Percentiles rank a stretch among this genome's conserved stretches.
Conservation (phyloP, 768 basidiomycete species). For the Suillus cothurnatus region DNA sequence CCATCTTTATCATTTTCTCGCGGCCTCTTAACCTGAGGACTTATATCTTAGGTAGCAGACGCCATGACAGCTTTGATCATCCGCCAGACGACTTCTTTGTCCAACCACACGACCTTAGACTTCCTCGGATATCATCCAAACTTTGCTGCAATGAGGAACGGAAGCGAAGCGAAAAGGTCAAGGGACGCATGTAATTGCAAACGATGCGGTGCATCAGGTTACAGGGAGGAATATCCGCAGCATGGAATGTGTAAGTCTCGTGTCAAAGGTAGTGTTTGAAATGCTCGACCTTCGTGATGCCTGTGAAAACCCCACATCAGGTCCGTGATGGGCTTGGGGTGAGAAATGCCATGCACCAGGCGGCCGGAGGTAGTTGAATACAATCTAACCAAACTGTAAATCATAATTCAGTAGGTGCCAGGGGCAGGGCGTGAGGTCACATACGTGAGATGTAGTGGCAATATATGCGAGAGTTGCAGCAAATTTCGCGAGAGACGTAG, state of each 20-base stretch:
- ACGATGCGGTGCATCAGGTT: slow-evolving; percentile 78
- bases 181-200: slow-evolving; percentile 84
- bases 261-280: slow-evolving; percentile 26
- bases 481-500: slow-evolving; percentile 58
- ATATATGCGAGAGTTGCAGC: slow-evolving; percentile 83
- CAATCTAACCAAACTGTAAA: slow-evolving; percentile 56
- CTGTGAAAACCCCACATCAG: slow-evolving; percentile 71
- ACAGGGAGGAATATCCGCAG: slow-evolving; percentile 87
- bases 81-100: slow-evolving; percentile 58
- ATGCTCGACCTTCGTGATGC: slow-evolving; percentile 56
- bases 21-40: slow-evolving; percentile 40
- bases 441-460: slow-evolving; percentile 61
- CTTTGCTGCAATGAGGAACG: slow-evolving; percentile 39
- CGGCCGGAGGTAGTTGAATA: slow-evolving; percentile 75
- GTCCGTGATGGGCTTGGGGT: slow-evolving; percentile 73
- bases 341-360: slow-evolving; percentile 66
- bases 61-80: slow-evolving; percentile 48
- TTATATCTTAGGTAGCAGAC: neutral
- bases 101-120: slow-evolving; percentile 70
- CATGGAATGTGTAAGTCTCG: slow-evolving; percentile 40
- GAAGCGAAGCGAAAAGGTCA: slow-evolving; percentile 66
- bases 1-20: slow-evolving; percentile 68
- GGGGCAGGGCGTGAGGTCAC: slow-evolving; percentile 20
- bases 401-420: slow-evolving; percentile 11
- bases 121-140: slow-evolving; percentile 24